Percentiles rank a stretch among this genome's conserved stretches.
phyloP scores from a whole-genome alignment of 805 yeast species.

The Metschnikowia colocasiae region DNA sequence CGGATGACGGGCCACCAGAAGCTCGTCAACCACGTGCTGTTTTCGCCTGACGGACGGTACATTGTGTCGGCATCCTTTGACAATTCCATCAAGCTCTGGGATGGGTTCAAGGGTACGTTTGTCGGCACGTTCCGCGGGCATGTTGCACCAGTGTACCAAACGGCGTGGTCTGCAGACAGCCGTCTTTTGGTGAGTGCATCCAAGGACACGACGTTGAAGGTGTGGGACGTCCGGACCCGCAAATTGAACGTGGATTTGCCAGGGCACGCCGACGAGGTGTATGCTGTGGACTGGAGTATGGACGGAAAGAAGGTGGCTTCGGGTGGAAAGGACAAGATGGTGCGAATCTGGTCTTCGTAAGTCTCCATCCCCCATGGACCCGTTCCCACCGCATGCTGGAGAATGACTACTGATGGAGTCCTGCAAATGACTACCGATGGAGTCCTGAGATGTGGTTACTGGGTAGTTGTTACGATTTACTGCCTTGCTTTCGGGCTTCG shows the following conservation, averaged over 20 bases:
- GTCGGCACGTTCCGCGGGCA: conserved; percentile 91
- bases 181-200: conserved; percentile 89
- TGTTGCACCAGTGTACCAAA: conserved; percentile 96
- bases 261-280: conserved; percentile 94
- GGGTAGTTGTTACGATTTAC: no score
- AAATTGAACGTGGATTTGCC: conserved; percentile 88
- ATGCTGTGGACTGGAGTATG: conserved; percentile 96
- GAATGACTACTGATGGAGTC: no score
- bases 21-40: conserved; percentile 90
- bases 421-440: no score
- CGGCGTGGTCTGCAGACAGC: conserved; percentile 96
- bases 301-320: conserved; percentile 94
- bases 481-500: no score
- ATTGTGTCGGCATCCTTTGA: conserved; percentile 93
- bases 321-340: conserved; percentile 95
- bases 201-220: conserved; percentile 92
- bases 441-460: no score
- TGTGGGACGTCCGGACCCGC: conserved; percentile 89
- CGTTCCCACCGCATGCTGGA: no score
- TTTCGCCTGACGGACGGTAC: conserved; percentile 91
- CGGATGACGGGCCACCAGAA: conserved; percentile 98
- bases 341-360: conserved; percentile 74
- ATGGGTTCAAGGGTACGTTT: conserved; percentile 87
- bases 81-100: conserved; percentile 94
- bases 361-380: no score